A percentile compares a stretch with the other conserved stretches of the same genome.
These are phyloP conservation scores for Podospora comata DNA, from an alignment of 495 filamentous ascomycete species.

Conservation along the genomic window DNA sequence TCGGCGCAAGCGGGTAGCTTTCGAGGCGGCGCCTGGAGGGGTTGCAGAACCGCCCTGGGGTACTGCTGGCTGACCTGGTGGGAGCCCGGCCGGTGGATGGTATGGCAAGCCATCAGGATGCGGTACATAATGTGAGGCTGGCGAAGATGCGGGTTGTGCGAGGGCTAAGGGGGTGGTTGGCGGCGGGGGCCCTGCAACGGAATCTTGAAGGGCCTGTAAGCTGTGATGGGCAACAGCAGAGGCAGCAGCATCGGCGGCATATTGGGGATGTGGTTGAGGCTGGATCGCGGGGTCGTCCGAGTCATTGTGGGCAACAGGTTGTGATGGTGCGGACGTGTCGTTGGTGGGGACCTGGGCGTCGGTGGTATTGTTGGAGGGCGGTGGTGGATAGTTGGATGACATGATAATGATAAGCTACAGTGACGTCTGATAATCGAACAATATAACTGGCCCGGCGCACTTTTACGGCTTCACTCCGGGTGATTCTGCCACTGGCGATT, in stretches of 20 bases:
- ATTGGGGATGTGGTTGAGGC: conserved; percentile 13
- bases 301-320: neutral
- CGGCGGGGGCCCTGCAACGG: conserved; percentile 31
- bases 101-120: conserved; percentile 16
- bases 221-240: conserved; percentile 38
- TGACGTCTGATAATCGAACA: conserved; percentile 9
- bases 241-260: conserved; percentile 24
- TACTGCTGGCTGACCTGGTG: neutral
- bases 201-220: conserved; percentile 45
- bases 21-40: conserved; percentile 19
- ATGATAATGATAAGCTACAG: conserved; percentile 3
- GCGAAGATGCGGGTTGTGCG: conserved; percentile 12
- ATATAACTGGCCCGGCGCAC: conserved; percentile 16
- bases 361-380: conserved; percentile 15
- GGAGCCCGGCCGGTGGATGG: neutral
- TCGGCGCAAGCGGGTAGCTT: conserved; percentile 60
- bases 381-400: conserved; percentile 26
- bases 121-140: neutral
- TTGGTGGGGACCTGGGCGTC: conserved; percentile 4
- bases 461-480: conserved; percentile 23
- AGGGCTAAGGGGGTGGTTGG: conserved; percentile 14
- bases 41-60: conserved; percentile 24
- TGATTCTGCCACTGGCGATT: conserved; percentile 18
- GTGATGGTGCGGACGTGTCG: conserved; percentile 9
- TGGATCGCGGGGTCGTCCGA: neutral